Percentiles rank a stretch among this genome's conserved stretches.
Conservation (phyloP, 768 basidiomycete genomes). For the Pluteus cervinus region DNA sequence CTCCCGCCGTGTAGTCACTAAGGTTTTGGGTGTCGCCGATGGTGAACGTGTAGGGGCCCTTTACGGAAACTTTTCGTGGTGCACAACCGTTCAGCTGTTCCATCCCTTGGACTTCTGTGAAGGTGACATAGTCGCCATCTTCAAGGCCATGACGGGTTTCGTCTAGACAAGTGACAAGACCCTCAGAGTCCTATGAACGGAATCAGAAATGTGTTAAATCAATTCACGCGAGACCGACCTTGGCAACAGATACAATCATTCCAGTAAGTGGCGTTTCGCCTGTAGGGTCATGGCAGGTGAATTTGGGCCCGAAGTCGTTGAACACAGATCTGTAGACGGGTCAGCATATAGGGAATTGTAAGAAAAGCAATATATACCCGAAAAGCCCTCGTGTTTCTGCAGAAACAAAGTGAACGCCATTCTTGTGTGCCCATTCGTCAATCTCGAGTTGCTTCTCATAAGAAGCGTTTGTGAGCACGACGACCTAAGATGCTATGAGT, state of each 20-base stretch:
- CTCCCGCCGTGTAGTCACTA: slow-evolving; percentile 76
- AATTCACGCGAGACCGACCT: slow-evolving; percentile 38
- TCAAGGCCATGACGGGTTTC: slow-evolving; percentile 98
- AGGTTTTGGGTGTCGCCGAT: slow-evolving; percentile 88
- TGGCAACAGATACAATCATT: slow-evolving; percentile 93
- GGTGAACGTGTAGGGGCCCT: slow-evolving; percentile 95
- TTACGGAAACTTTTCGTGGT: slow-evolving; percentile 87
- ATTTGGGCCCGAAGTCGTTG: slow-evolving; percentile 94
- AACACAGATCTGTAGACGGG: slow-evolving; percentile 65
- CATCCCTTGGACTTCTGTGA: slow-evolving; percentile 95
- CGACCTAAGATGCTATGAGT: slow-evolving; percentile 46
- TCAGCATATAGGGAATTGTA: slow-evolving; percentile 4
- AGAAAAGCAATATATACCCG: slow-evolving; percentile 48
- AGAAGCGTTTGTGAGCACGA: slow-evolving; percentile 79
- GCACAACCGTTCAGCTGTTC: slow-evolving; percentile 84
- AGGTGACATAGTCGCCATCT: slow-evolving; percentile 97
- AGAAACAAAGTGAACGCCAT: slow-evolving; percentile 87
- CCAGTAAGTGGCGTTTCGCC: slow-evolving; percentile 91
- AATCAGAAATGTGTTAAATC: slow-evolving; percentile 1
- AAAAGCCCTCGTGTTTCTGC: slow-evolving; percentile 92
- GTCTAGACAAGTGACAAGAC: slow-evolving; percentile 93
- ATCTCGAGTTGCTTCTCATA: slow-evolving; percentile 86
- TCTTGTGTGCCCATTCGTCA: slow-evolving; percentile 89
- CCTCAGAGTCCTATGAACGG: slow-evolving; percentile 63
- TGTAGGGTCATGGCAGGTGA: slow-evolving; percentile 96